Evolutionary conservation across 305 asterid genomes (phyloP).

Genomic region (Caryopteris hybrid): DNA sequence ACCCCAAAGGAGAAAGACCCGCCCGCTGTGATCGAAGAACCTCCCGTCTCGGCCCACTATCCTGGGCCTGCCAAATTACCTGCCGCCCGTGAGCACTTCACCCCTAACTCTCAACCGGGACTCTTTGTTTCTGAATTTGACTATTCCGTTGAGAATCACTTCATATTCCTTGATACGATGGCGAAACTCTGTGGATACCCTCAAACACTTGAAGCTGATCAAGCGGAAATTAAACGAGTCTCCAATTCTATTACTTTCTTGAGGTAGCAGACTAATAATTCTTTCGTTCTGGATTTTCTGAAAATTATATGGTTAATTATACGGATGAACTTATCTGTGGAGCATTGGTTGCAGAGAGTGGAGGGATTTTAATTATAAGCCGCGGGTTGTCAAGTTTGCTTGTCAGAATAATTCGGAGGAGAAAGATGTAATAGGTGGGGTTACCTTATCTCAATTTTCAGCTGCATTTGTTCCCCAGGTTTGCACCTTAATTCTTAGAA

Average conservation of each 20-base stretch:
- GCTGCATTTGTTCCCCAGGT: conserved; percentile 85
- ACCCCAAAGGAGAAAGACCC: conserved; percentile 12
- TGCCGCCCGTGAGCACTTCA: conserved; percentile 1
- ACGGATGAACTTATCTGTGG: neutral
- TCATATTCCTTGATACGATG: conserved; percentile 45
- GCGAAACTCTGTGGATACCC: conserved; percentile 46
- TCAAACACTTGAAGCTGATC: conserved; percentile 27
- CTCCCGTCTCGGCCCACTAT: neutral
- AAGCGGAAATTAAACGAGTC: conserved; percentile 44
- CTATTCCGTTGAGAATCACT: conserved; percentile 69
- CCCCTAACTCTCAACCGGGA: conserved; percentile 19
- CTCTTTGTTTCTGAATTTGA: conserved; percentile 55
- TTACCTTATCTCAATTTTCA: conserved; percentile 72
- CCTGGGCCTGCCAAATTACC: conserved; percentile 12
- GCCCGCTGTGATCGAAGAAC: neutral
- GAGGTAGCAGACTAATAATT: conserved; percentile 31
- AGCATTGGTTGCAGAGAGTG: conserved; percentile 57
- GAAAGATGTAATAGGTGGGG: conserved; percentile 47
- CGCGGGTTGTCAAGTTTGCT: conserved; percentile 62
- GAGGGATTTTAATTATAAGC: conserved; percentile 60
- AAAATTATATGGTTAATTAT: neutral
- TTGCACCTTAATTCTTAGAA: neutral
- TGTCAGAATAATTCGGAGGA: conserved; percentile 41
- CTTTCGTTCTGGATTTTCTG: neutral
- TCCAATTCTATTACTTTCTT: conserved; percentile 63